Evolutionary conservation across 345 rosid species (phyloP).

Genomic region (Limnanthes douglasii): DNA sequence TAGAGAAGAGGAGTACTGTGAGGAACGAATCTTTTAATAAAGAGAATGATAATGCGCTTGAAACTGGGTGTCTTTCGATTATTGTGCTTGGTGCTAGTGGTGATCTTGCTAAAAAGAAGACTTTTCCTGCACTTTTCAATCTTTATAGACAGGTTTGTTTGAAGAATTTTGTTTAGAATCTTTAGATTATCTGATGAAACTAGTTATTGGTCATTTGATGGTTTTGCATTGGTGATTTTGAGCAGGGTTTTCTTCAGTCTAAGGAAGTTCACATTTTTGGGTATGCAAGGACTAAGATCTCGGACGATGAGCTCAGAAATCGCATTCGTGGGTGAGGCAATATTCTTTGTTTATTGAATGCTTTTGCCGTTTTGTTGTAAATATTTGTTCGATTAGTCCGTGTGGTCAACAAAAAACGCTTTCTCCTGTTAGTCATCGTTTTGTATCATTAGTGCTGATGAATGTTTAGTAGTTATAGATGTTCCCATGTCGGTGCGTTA

Average conservation of each 20-base stretch:
- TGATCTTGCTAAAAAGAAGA: conserved; percentile 97
- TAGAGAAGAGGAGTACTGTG: conserved; percentile 47
- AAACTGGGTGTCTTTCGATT: conserved; percentile 79
- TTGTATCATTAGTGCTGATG: neutral
- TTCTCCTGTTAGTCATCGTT: neutral
- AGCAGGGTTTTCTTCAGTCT: conserved; percentile 68
- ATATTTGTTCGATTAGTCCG: neutral
- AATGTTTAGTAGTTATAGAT: too few species aligned
- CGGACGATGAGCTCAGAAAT: conserved; percentile 55
- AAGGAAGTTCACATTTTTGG: conserved; percentile 89
- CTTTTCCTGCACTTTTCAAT: conserved; percentile 88
- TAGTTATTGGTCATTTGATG: too few species aligned
- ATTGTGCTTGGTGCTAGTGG: conserved; percentile 92
- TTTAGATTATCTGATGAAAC: neutral
- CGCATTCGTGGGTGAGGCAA: conserved; percentile 55
- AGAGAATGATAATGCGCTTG: conserved; percentile 29
- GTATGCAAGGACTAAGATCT: conserved; percentile 81
- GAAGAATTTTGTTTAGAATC: neutral
- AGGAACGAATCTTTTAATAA: conserved; percentile 29
- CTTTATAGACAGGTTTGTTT: conserved; percentile 67
- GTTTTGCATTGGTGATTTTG: too few species aligned
- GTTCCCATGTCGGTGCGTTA: too few species aligned
- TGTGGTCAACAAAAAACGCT: neutral
- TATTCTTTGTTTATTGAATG: neutral
- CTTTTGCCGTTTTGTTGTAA: too few species aligned